Conservation (phyloP, 1,284 basidiomycete species). For the Flammula alnicola region DNA sequence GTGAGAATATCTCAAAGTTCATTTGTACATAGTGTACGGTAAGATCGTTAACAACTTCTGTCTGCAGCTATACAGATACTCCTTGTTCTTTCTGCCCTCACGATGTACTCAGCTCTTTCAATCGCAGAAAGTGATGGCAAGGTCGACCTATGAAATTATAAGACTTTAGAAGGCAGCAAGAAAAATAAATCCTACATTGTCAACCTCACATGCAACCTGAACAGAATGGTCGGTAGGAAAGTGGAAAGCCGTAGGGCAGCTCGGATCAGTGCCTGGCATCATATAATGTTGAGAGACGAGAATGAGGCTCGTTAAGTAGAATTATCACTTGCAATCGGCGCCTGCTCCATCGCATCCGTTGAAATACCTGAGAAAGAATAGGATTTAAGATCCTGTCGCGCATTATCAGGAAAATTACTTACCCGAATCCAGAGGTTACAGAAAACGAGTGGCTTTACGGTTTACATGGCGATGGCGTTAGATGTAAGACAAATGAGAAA, state of each 20-base stretch:
- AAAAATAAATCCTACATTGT: constrained; percentile 35
- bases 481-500: not conserved
- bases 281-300: constrained; percentile 15
- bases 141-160: constrained; percentile 29
- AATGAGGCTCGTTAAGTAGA: not conserved
- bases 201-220: constrained; percentile 41
- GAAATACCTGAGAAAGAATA: constrained; percentile 34
- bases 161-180: not conserved
- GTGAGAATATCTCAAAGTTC: too few species aligned
- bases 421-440: constrained; percentile 25
- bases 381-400: not conserved
- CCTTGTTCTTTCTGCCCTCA: too few species aligned
- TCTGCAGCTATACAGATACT: too few species aligned
- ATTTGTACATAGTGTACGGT: too few species aligned
- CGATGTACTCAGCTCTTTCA: too few species aligned
- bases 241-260: constrained; percentile 41
- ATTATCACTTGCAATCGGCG: constrained; percentile 36
- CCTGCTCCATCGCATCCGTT: constrained; percentile 47
- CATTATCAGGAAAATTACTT: not conserved
- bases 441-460: constrained; percentile 24
- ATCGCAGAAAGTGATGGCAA: constrained; percentile 39
- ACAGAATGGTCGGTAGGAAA: constrained; percentile 34
- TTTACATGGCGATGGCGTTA: too few species aligned
- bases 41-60: too few species aligned
- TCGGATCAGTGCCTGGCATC: constrained; percentile 34